Evolutionary conservation across 176 grass and related monocot genomes (phyloP), one percentile per base, ranked within the genome.

Genomic region (Aechmea fasciata): DNA sequence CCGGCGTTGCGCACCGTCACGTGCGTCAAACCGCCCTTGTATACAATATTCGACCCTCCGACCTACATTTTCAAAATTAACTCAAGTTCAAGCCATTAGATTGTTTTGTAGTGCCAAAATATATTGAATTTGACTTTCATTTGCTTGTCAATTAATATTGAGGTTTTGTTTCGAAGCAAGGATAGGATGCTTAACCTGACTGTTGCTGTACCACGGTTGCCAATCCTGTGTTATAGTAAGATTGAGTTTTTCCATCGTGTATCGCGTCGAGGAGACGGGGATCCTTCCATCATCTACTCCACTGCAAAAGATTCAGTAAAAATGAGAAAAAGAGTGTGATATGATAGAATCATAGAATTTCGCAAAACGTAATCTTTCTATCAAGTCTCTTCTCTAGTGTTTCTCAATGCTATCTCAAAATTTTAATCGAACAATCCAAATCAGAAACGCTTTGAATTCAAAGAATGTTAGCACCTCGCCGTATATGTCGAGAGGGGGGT

Each of bases 181-280:
- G 33, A 1, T 41, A 41, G 33, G 33, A 41, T 41, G 3, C 33
- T 20, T 9, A 9, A 59, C 54, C 54, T 59, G 54, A 7, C 19
- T 59, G 54, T 59, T 14, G 14, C 19, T 18, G 19, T 59, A 96
- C 91, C 91, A 96, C 66, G 87, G 91, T 29, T 75, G 90, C 87
- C 91, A 96, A 22, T 82, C 78, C 76, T 96, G 81, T 11, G 90
- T 70, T 22, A 52, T 87, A 75, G 87, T 90, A 26, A 90, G 84
- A 22, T 87, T 87, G n/a, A 96, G 91, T 78, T 96, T 96, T 62
- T 84, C 47, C 63, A 96, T 85, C 25, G 87, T 90, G 72, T 87
- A 88, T 79, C 91, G 84, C 20, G 91, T 96, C 4, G 84, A 29
- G 9, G 91, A 90, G 62, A 96, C 91, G 2, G 91, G 91, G 80